These are phyloP conservation scores for Colletotrichum aenigma DNA, from an alignment of 2,329 filamentous ascomycete species.

Conservation along the genomic window DNA sequence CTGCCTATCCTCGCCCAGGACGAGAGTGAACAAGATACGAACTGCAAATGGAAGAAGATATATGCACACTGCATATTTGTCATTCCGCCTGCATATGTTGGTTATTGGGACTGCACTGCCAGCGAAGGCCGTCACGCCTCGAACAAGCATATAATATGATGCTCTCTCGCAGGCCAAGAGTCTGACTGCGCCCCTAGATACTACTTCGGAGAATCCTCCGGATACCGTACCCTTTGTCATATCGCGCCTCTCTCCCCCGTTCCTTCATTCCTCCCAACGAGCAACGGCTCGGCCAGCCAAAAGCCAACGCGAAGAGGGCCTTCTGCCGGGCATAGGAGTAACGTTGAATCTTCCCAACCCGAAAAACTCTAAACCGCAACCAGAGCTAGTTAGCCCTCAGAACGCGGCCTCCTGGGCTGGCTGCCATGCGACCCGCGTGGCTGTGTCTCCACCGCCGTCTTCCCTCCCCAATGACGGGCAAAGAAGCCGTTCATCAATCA, in stretches of 20 bases:
- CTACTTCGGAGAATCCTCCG: background rate
- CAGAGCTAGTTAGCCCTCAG: background rate
- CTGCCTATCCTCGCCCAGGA: background rate
- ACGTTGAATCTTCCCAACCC: background rate
- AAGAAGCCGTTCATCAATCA: background rate
- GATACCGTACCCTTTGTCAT: background rate
- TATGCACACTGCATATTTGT: background rate
- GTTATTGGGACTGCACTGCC: background rate
- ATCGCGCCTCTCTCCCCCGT: background rate
- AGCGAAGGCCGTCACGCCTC: background rate
- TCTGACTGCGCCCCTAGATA: background rate
- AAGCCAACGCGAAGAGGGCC: background rate
- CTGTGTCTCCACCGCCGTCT: background rate
- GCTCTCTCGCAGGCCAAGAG: background rate
- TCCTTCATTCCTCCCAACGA: background rate
- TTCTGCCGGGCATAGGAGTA: background rate
- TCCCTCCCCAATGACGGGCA: background rate
- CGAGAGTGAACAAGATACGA: background rate
- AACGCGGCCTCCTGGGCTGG: background rate
- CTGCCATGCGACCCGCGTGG: background rate
- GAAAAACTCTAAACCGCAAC: background rate
- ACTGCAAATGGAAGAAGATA: background rate
- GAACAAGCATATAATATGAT: background rate
- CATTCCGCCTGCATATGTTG: background rate
- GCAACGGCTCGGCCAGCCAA: background rate